Evolutionary conservation across 2,329 filamentous ascomycete species (phyloP).

Genomic region (Pseudocercospora fijiensis): DNA sequence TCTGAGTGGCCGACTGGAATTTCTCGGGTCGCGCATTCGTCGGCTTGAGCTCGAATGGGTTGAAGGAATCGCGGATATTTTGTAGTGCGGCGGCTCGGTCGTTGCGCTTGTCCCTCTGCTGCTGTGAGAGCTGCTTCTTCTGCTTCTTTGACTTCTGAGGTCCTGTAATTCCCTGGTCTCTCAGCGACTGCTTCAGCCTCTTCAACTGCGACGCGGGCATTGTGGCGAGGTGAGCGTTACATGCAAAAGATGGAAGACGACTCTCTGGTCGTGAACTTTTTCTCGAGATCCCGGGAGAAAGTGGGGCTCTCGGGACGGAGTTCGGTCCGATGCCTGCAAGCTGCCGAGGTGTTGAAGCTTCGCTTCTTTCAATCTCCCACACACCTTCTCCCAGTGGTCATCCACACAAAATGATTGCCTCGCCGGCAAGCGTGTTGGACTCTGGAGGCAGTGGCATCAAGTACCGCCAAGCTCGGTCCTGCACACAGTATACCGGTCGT

Average conservation of each 20-base stretch:
- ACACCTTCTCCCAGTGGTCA: background rate
- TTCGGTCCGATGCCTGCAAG: background rate
- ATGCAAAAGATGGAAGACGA: too few relatives aligned
- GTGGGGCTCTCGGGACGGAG: conserved; percentile 10
- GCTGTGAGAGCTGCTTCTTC: conserved; percentile 53
- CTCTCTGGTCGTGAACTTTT: conserved; percentile 26
- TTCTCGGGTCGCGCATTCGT: conserved; percentile 66
- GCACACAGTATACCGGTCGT: background rate
- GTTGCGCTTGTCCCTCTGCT: conserved; percentile 61
- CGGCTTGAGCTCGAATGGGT: conserved; percentile 88
- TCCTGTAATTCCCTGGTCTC: conserved; percentile 84
- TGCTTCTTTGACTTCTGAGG: conserved; percentile 96
- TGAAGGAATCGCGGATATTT: conserved; percentile 91
- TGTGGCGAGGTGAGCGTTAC: background rate
- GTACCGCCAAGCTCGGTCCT: background rate
- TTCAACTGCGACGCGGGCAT: conserved; percentile 98
- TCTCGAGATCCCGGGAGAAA: conserved; percentile 14
- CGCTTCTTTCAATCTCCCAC: background rate
- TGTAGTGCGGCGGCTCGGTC: conserved; percentile 77
- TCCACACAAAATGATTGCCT: background rate
- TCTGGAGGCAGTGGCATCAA: background rate
- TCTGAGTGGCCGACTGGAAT: conserved; percentile 62
- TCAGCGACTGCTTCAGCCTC: conserved; percentile 85
- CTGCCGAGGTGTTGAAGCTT: background rate
- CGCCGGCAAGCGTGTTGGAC: background rate